Conservation (phyloP, 2,329 filamentous ascomycete genomes). For the Fusarium vanettenii region DNA sequence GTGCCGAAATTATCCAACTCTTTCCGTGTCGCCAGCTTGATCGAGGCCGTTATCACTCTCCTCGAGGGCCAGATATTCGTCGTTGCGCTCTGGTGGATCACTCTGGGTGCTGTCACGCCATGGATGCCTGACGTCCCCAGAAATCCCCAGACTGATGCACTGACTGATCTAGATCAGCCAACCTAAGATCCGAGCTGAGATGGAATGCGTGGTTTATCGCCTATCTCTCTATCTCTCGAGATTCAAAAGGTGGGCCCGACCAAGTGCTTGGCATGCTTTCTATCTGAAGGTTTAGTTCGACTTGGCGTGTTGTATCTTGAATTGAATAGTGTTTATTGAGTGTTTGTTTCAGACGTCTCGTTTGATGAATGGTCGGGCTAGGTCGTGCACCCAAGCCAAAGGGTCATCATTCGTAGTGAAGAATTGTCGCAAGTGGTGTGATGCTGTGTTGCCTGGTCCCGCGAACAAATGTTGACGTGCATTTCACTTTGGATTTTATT, state of each 20-base stretch:
- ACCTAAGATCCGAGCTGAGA: constrained; percentile 16
- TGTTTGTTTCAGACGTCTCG: too few species aligned
- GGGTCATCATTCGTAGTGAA: background rate
- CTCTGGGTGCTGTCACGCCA: constrained; percentile 16
- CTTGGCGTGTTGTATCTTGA: too few species aligned
- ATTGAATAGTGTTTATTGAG: background rate
- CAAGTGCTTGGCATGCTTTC: background rate
- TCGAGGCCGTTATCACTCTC: background rate
- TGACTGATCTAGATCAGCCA: constrained; percentile 12
- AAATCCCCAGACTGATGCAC: constrained; percentile 9
- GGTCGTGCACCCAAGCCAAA: background rate
- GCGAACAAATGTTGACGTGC: background rate
- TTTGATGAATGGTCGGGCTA: background rate
- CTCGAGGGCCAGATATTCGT: background rate
- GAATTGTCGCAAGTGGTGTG: background rate
- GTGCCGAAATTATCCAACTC: background rate
- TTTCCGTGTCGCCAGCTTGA: background rate
- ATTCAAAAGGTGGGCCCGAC: constrained; percentile 13
- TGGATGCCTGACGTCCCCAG: constrained; percentile 4
- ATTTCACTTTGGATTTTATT: background rate
- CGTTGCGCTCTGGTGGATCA: background rate
- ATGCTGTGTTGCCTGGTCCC: background rate
- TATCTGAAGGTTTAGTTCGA: background rate
- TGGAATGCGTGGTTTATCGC: constrained; percentile 21
- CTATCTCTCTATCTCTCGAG: constrained; percentile 16